Evolutionary conservation across 2,329 filamentous ascomycete genomes (phyloP).

Genomic region (Xylariomycetidae sp.): DNA sequence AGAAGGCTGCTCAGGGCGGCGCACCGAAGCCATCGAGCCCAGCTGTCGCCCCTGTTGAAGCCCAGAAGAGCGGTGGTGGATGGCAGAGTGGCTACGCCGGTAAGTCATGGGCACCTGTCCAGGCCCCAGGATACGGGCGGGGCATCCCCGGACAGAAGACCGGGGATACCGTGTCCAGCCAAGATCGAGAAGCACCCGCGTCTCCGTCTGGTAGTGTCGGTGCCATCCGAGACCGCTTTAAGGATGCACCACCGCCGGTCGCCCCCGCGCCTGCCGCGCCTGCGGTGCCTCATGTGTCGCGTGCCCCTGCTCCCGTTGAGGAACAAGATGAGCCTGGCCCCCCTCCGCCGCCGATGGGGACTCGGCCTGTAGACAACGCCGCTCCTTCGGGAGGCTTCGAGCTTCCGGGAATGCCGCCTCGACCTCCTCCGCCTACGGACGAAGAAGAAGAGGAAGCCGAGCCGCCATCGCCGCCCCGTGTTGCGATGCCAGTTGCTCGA

Average conservation of each 20-base stretch:
- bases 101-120: slow-evolving; percentile 83
- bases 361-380: slow-evolving; percentile 41
- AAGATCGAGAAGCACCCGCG: slow-evolving; percentile 46
- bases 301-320: slow-evolving; percentile 7
- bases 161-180: slow-evolving; percentile 41
- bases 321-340: slow-evolving; percentile 47
- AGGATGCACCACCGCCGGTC: slow-evolving; percentile 66
- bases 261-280: slow-evolving; percentile 15
- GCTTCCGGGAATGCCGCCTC: slow-evolving; percentile 67
- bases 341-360: slow-evolving; percentile 55
- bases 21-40: slow-evolving; percentile 40
- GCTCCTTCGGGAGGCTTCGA: slow-evolving; percentile 65
- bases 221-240: slow-evolving; percentile 77
- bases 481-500: slow-evolving; percentile 79
- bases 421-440: slow-evolving; percentile 49
- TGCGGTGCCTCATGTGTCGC: slow-evolving; percentile 9
- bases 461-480: slow-evolving; percentile 65
- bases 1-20: slow-evolving; percentile 76
- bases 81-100: slow-evolving; percentile 92
- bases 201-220: slow-evolving; percentile 60
- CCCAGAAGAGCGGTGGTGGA: slow-evolving; percentile 62
- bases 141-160: slow-evolving; percentile 58
- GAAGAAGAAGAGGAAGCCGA: slow-evolving; percentile 46
- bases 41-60: slow-evolving; percentile 45
- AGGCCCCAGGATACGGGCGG: slow-evolving; percentile 65